phyloP scores from a whole-genome alignment of 441 rosid species.

The Gossypium trilobum region DNA sequence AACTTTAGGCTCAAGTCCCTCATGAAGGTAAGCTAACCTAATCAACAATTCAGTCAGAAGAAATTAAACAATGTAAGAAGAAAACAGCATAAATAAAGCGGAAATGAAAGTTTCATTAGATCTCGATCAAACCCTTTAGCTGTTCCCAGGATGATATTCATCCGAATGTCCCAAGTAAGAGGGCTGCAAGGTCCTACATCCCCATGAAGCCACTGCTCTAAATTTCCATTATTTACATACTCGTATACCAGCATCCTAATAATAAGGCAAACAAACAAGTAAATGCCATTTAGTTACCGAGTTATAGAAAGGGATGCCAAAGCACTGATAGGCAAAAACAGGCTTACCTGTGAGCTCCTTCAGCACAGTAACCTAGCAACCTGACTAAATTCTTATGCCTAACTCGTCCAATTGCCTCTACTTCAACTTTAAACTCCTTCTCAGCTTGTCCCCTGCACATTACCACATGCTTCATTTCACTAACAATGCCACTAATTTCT shows the following conservation, averaged over 20 bases:
- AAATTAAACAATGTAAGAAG: background rate
- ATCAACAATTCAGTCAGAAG: constrained; percentile 4
- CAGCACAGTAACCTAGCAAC: constrained; percentile 59
- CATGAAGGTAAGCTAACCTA: constrained; percentile 55
- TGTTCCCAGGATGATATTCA: constrained; percentile 51
- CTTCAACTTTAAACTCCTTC: constrained; percentile 61
- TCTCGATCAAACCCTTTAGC: constrained; percentile 44
- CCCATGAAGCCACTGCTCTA: constrained; percentile 69
- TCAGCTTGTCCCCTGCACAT: constrained; percentile 59
- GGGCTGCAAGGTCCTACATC: constrained; percentile 56
- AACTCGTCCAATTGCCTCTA: constrained; percentile 62
- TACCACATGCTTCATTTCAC: background rate
- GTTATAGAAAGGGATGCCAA: background rate
- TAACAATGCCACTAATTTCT: no score
- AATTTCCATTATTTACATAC: constrained; percentile 53
- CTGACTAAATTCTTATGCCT: constrained; percentile 65
- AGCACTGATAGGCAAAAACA: background rate
- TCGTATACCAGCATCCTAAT: constrained; percentile 64
- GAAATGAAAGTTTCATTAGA: background rate
- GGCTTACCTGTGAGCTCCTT: constrained; percentile 57
- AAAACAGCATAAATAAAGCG: background rate
- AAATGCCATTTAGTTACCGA: background rate
- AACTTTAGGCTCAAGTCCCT: constrained; percentile 64
- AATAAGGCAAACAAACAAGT: constrained; percentile 3
- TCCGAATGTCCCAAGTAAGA: constrained; percentile 61